Conservation (phyloP, 192 early-diverging fungal genomes). For the Coemansia erecta region DNA sequence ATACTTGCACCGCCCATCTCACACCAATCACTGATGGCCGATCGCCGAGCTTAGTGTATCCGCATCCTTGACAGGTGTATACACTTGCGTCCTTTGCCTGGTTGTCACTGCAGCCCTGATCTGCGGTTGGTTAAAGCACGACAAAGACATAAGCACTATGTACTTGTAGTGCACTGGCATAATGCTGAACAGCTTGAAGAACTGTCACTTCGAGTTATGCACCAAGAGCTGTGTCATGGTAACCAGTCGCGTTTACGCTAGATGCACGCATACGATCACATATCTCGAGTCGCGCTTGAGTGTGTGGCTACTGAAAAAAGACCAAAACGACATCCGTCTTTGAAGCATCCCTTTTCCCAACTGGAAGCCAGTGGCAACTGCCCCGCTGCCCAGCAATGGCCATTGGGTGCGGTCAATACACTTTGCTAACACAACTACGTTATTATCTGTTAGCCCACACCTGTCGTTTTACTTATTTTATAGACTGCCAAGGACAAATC, state of each 20-base stretch:
- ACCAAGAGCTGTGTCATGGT: constrained; percentile 24
- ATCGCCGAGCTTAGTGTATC: too few relatives aligned
- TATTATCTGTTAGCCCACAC: constrained; percentile 55
- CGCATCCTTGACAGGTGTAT: constrained; percentile 91
- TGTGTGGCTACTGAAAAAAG: constrained; percentile 33
- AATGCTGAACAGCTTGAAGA: constrained; percentile 57
- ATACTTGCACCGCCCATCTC: too few relatives aligned
- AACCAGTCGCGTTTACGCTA: constrained; percentile 16
- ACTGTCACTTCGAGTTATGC: constrained; percentile 41
- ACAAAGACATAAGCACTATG: constrained; percentile 64
- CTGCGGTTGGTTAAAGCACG: constrained; percentile 68
- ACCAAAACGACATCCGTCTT: constrained; percentile 30
- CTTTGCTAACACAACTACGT: constrained; percentile 62
- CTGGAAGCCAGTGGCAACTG: constrained; percentile 1
- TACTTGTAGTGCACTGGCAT: constrained; percentile 84
- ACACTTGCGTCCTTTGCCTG: constrained; percentile 63
- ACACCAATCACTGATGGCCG: too few relatives aligned
- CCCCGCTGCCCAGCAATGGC: constrained; percentile 14
- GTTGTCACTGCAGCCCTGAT: constrained; percentile 77
- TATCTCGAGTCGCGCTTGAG: constrained; percentile 19
- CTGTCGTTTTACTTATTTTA: too few relatives aligned
- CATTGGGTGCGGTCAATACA: constrained; percentile 24
- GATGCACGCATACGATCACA: constrained; percentile 31
- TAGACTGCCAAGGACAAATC: too few relatives aligned
- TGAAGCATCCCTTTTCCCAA: background rate